Conservation (phyloP, 345 rosid genomes). For the Rhizophora apiculata region DNA sequence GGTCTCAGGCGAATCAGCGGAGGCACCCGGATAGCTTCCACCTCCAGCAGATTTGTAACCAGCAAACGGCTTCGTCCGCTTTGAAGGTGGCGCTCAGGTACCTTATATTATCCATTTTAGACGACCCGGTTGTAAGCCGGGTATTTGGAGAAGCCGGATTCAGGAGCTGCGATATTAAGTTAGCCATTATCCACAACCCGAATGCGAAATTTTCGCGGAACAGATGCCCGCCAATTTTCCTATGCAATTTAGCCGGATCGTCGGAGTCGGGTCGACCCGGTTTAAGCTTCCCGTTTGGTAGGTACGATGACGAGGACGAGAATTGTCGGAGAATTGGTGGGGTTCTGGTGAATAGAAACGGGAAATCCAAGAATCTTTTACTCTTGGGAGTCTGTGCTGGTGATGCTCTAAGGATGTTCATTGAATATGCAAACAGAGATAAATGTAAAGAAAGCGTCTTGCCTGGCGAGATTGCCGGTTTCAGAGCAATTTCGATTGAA, state of each 20-base stretch:
- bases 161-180: slow-evolving; percentile 55
- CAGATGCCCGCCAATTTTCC: slow-evolving; percentile 45
- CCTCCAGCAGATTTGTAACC: slow-evolving; percentile 32
- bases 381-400: slow-evolving; percentile 50
- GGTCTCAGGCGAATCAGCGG: slow-evolving; percentile 91
- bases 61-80: slow-evolving; percentile 41
- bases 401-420: slow-evolving; percentile 43
- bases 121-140: slow-evolving; percentile 70
- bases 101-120: slow-evolving; percentile 57
- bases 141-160: slow-evolving; percentile 70
- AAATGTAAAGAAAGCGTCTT: slow-evolving; percentile 35
- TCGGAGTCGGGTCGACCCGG: slow-evolving; percentile 31
- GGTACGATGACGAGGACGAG: slow-evolving; percentile 34
- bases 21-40: slow-evolving; percentile 80
- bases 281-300: slow-evolving; percentile 31
- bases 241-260: slow-evolving; percentile 45
- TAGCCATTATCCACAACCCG: slow-evolving; percentile 47
- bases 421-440: slow-evolving; percentile 22
- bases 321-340: slow-evolving; percentile 45
- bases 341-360: slow-evolving; percentile 28
- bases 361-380: slow-evolving; percentile 42
- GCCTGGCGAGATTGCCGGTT: slow-evolving; percentile 38
- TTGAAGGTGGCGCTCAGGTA: slow-evolving; percentile 61
- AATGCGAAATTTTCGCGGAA: slow-evolving; percentile 26
- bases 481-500: slow-evolving; percentile 41